Conservation (phyloP, 164 flowering plant species). For the Pachysandra terminalis region DNA sequence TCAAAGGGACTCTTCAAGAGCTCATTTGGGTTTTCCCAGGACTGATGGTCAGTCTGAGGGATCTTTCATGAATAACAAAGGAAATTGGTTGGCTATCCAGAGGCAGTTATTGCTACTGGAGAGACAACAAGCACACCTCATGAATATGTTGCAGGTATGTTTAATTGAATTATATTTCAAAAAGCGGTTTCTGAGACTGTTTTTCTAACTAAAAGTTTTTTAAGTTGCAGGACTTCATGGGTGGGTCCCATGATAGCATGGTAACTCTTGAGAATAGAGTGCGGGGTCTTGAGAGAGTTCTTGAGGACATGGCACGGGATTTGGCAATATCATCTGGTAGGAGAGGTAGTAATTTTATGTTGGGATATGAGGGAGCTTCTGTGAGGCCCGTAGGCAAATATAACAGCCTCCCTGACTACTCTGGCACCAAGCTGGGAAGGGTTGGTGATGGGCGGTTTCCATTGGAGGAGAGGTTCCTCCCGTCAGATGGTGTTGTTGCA, state of each 20-base stretch:
- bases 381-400: constrained; percentile 58
- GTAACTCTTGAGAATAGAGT: constrained; percentile 81
- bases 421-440: constrained; percentile 49
- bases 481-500: constrained; percentile 47
- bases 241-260: constrained; percentile 96
- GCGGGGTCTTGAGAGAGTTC: constrained; percentile 91
- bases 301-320: constrained; percentile 91
- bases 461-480: constrained; percentile 59
- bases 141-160: constrained; percentile 91
- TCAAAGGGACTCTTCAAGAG: constrained; percentile 46
- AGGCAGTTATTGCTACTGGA: constrained; percentile 82
- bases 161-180: constrained; percentile 8
- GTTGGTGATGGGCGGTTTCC: constrained; percentile 53
- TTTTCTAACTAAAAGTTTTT: constrained; percentile 7
- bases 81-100: constrained; percentile 88
- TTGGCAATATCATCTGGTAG: constrained; percentile 62
- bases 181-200: constrained; percentile 5
- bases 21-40: constrained; percentile 41
- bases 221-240: constrained; percentile 84
- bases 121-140: constrained; percentile 87
- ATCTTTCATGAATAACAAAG: constrained; percentile 56
- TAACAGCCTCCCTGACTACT: constrained; percentile 58
- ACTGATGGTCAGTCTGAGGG: constrained; percentile 67
- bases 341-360: constrained; percentile 47
- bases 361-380: constrained; percentile 63